Evolutionary conservation across 331 rosid genomes (phyloP).

Genomic region (Acacia pycnantha): DNA sequence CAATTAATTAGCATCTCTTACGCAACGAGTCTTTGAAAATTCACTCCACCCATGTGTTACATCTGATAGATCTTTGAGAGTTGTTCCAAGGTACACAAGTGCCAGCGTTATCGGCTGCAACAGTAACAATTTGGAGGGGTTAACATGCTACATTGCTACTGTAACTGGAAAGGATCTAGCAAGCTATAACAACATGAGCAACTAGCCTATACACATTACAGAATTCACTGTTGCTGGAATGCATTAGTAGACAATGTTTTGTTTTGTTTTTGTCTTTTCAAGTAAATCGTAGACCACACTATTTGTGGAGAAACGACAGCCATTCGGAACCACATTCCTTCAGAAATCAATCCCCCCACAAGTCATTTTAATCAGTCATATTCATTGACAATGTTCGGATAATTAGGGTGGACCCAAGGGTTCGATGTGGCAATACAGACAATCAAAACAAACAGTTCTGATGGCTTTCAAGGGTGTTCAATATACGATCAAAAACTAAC

Average conservation of each 20-base stretch:
- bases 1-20: conserved; percentile 36
- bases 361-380: not conserved
- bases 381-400: not conserved
- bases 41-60: conserved; percentile 88
- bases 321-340: not conserved
- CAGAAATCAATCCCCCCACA: not conserved
- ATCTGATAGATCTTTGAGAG: conserved; percentile 92
- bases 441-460: not conserved
- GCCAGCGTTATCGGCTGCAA: conserved; percentile 85
- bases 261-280: no score
- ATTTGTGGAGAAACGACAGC: not conserved
- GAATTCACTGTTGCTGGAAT: conserved; percentile 1
- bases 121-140: conserved; percentile 24
- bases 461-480: not conserved
- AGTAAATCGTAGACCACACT: not conserved
- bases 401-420: not conserved
- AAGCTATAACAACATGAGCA: not conserved
- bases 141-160: not conserved
- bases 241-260: not conserved
- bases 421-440: not conserved
- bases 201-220: not conserved
- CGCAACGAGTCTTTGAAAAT: conserved; percentile 72
- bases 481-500: not conserved
- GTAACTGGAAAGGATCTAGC: conserved; percentile 20
- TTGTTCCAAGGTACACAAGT: conserved; percentile 89